These are phyloP conservation scores for Saccharomyces kudriavzevii DNA, from an alignment of 805 yeast genomes.

Conservation along the genomic window DNA sequence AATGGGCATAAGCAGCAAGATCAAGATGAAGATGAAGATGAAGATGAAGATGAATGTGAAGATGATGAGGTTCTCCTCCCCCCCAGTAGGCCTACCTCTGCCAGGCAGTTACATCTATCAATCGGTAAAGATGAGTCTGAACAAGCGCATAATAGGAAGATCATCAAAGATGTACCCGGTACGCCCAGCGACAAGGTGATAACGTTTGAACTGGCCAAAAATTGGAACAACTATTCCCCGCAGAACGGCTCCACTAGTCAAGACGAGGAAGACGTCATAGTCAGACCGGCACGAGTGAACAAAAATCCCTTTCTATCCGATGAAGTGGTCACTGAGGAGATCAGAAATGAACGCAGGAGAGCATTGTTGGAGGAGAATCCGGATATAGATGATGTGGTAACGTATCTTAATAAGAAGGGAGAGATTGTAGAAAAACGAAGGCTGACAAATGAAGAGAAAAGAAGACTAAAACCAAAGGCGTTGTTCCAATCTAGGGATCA, in stretches of 20 bases:
- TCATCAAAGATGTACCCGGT: slow-evolving; percentile 18
- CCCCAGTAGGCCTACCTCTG: slow-evolving; percentile 17
- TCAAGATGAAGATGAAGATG: slow-evolving; percentile 4
- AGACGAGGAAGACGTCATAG: slow-evolving; percentile 7
- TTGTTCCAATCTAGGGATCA: slow-evolving; percentile 15
- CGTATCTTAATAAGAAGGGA: slow-evolving; percentile 32
- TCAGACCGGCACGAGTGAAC: not conserved
- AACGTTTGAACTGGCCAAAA: slow-evolving; percentile 25
- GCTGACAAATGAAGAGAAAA: slow-evolving; percentile 15
- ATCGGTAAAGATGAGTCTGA: not conserved
- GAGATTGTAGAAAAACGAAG: slow-evolving; percentile 21
- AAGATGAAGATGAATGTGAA: slow-evolving; percentile 2
- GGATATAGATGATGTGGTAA: slow-evolving; percentile 18
- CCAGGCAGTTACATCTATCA: slow-evolving; percentile 8
- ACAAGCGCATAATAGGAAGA: not conserved
- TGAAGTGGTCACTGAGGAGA: slow-evolving; percentile 6
- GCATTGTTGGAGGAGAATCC: slow-evolving; percentile 15
- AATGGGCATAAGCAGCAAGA: not conserved
- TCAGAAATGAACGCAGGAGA: slow-evolving; percentile 9
- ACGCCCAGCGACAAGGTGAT: slow-evolving; percentile 34
- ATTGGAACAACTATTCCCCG: slow-evolving; percentile 29
- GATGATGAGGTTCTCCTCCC: slow-evolving; percentile 10
- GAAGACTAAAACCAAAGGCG: slow-evolving; percentile 25
- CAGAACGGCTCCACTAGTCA: slow-evolving; percentile 13
- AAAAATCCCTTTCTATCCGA: slow-evolving; percentile 16